Evolutionary conservation across 2,329 filamentous ascomycete species (phyloP), one percentile per base, ranked within the genome.

Genomic region (Lecanicillium sp.): DNA sequence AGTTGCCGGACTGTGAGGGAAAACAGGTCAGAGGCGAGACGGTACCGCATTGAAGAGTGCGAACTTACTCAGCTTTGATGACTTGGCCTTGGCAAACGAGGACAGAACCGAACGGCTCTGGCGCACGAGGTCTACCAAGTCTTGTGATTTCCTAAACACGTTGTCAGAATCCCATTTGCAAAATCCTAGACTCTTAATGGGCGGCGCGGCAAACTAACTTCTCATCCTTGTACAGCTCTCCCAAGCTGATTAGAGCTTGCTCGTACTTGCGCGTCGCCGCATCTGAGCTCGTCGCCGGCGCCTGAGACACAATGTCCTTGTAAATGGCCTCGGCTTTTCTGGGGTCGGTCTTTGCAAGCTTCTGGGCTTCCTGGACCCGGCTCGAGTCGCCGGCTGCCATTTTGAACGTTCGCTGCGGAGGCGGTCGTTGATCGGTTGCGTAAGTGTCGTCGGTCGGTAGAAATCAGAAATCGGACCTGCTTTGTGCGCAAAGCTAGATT

Each of bases 41-140:
- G n/a, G 2, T 4, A 4, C 37, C 10, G 19, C 9, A 41, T n/a
- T n/a, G 23, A 35, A 10, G 9, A 19, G 10, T 12, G 15, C 36
- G 29, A 37, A 54, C 84, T 56, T 83, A 97, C 93, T 89, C 54
- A 98, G 77, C 73, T 98, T 98, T 49, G 93, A 88, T 26, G 93
- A 97, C 81, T 98, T 98, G 54, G 94, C 93, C 77, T 97, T 96
- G 56, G 93, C 93, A 68, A 98, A 97, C 55, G 88, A 93, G 50
- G 91, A 96, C 56, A 98, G 83, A 37, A 93, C 87, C 56, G 87
- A 86, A 63, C 91, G 83, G 68, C 90, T 95, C 67, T 88, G 87
- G 63, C 86, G 90, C 60, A 98, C 85, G 56, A 98, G 79, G 60
- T 90, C 84, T 54, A 94, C 88, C 52, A 98, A 82, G 61, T 95